These are phyloP conservation scores for Apiotrichum brassicae DNA, from an alignment of 1,284 basidiomycete species.

Conservation along the genomic window DNA sequence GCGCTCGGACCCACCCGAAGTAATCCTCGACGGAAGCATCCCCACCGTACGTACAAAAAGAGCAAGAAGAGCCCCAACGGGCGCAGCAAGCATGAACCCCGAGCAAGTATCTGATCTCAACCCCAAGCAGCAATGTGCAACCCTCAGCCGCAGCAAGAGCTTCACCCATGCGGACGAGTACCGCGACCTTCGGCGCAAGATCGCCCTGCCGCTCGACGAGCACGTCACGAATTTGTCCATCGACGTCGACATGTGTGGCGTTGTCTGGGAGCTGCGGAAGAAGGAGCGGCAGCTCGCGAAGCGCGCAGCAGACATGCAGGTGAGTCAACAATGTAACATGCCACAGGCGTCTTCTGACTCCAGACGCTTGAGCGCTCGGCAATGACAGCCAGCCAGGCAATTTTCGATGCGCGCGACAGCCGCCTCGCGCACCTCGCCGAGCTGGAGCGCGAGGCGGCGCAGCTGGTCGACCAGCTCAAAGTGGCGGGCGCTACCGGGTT, in stretches of 20 bases:
- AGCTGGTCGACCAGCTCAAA: constrained; percentile 18
- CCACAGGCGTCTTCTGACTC: not conserved
- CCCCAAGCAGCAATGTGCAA: not conserved
- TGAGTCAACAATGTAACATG: constrained; percentile 7
- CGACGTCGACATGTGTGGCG: constrained; percentile 36
- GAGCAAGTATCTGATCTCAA: not conserved
- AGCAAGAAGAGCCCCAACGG: no score
- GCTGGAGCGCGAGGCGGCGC: not conserved
- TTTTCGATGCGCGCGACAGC: constrained; percentile 22
- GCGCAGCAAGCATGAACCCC: no score
- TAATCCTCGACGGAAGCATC: not conserved
- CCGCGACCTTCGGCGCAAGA: constrained; percentile 3
- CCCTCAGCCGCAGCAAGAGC: constrained; percentile 8
- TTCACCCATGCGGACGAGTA: constrained; percentile 20
- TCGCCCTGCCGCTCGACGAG: constrained; percentile 20
- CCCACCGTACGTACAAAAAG: no score
- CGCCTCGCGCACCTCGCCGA: not conserved
- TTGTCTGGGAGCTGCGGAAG: constrained; percentile 29
- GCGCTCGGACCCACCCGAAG: not conserved
- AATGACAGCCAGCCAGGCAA: constrained; percentile 19
- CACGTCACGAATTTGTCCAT: constrained; percentile 3
- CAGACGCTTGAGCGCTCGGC: constrained; percentile 10
- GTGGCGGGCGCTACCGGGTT: constrained; percentile 13
- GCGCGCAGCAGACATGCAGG: constrained; percentile 32
- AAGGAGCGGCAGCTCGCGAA: constrained; percentile 25